phyloP scores from a whole-genome alignment of 108 stramenopile genomes.

The Skeletonema grethae region DNA sequence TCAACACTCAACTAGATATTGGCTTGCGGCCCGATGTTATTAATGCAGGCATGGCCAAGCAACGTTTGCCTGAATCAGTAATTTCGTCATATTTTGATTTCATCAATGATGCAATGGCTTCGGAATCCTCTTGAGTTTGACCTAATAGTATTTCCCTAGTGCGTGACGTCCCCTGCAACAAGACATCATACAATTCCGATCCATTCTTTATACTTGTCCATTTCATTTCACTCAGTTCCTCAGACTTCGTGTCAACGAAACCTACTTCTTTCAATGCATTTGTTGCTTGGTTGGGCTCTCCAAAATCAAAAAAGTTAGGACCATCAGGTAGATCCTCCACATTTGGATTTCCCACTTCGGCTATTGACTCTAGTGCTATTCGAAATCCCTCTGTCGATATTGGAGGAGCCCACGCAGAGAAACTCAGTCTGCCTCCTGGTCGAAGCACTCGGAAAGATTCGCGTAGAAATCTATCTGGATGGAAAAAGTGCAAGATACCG shows the following conservation, averaged over 20 bases:
- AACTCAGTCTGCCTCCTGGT: conserved; percentile 48
- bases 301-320: conserved; percentile 53
- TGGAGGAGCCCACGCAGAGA: conserved; percentile 53
- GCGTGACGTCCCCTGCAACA: conserved; percentile 46
- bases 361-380: conserved; percentile 37
- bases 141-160: conserved; percentile 43
- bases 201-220: conserved; percentile 49
- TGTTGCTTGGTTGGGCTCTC: conserved; percentile 26
- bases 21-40: conserved; percentile 14
- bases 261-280: conserved; percentile 24
- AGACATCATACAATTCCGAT: conserved; percentile 34
- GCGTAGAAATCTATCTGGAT: conserved; percentile 38
- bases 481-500: conserved; percentile 49
- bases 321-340: conserved; percentile 45
- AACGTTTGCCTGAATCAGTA: conserved; percentile 36
- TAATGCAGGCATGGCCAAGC: conserved; percentile 43
- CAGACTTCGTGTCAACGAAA: conserved; percentile 34
- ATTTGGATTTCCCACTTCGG: conserved; percentile 50
- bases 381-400: conserved; percentile 39
- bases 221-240: conserved; percentile 53
- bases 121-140: conserved; percentile 33
- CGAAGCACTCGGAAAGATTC: conserved; percentile 46
- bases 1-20: background rate
- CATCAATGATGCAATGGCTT: conserved; percentile 33
- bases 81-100: conserved; percentile 30